Conservation (phyloP, 2,329 filamentous ascomycete species). For the Huntiella moniliformis region DNA sequence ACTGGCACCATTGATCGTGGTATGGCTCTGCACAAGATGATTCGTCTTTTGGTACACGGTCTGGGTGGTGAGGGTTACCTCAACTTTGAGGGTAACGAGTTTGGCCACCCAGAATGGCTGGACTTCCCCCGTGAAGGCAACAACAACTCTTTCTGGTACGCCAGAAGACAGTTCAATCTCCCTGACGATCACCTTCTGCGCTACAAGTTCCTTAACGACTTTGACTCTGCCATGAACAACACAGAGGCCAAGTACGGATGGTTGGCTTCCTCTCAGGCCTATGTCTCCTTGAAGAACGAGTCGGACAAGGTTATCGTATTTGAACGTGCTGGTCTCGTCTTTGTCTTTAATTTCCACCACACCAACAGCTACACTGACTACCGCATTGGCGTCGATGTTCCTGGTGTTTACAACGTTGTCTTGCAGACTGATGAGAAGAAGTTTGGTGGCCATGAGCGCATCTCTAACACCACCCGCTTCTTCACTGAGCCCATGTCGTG, state of each 20-base stretch:
- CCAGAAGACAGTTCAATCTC: constrained; percentile 81
- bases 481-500: constrained; percentile 82
- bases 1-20: constrained; percentile 81
- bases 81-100: constrained; percentile 98
- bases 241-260: constrained; percentile 80
- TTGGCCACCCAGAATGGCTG: constrained; percentile 96
- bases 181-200: constrained; percentile 70
- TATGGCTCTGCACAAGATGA: constrained; percentile 92
- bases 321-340: constrained; percentile 75
- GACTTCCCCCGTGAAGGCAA: constrained; percentile 94
- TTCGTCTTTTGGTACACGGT: constrained; percentile 76
- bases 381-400: constrained; percentile 65
- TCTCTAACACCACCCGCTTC: constrained; percentile 67
- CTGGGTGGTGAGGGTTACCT: constrained; percentile 93
- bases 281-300: constrained; percentile 87
- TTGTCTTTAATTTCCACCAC: constrained; percentile 92
- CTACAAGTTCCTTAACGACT: constrained; percentile 83
- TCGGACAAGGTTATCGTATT: constrained; percentile 89
- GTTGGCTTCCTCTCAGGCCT: constrained; percentile 71
- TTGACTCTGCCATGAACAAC: constrained; percentile 80
- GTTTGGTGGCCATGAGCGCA: constrained; percentile 62
- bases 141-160: constrained; percentile 85
- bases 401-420: constrained; percentile 74
- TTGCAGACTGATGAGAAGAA: constrained; percentile 61
- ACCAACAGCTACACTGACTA: constrained; percentile 78